Evolutionary conservation across 306 rosid genomes (phyloP).

Genomic region (Cicer cuneatum): DNA sequence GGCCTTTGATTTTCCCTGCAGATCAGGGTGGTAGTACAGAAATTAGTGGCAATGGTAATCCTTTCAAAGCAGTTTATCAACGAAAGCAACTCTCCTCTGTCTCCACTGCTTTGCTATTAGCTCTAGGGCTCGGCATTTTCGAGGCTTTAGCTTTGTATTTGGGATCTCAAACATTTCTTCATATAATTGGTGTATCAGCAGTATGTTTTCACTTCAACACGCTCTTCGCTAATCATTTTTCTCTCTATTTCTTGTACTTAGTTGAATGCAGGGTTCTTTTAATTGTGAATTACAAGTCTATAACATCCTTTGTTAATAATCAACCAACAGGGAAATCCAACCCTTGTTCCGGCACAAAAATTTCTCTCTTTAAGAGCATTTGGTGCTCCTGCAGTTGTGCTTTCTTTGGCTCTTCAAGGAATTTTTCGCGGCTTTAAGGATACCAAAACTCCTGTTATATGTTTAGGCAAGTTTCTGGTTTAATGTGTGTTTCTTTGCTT

Average conservation of each 20-base stretch:
- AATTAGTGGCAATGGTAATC: constrained; percentile 54
- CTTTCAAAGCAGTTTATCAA: constrained; percentile 41
- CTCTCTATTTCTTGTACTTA: neutral
- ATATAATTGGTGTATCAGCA: constrained; percentile 72
- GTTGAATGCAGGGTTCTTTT: constrained; percentile 10
- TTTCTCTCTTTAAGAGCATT: constrained; percentile 83
- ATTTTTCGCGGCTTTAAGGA: constrained; percentile 98
- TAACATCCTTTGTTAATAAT: neutral
- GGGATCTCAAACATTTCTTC: constrained; percentile 74
- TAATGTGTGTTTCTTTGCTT: constrained; percentile 15
- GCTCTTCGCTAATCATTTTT: neutral
- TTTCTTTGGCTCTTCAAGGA: constrained; percentile 95
- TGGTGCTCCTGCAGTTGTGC: constrained; percentile 99
- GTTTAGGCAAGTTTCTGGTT: constrained; percentile 75
- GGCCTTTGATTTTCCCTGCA: constrained; percentile 46
- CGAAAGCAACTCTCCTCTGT: constrained; percentile 84
- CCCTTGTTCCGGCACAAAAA: constrained; percentile 59
- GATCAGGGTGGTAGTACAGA: constrained; percentile 42
- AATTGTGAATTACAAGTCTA: neutral
- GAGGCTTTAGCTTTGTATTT: constrained; percentile 84
- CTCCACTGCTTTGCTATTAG: constrained; percentile 89
- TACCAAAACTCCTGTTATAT: constrained; percentile 85
- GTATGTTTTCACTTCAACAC: constrained; percentile 57
- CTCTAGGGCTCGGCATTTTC: constrained; percentile 77
- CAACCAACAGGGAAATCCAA: constrained; percentile 69